Conservation (phyloP, 73 alveolate genomes). For the Tetrahymena elliotti region DNA sequence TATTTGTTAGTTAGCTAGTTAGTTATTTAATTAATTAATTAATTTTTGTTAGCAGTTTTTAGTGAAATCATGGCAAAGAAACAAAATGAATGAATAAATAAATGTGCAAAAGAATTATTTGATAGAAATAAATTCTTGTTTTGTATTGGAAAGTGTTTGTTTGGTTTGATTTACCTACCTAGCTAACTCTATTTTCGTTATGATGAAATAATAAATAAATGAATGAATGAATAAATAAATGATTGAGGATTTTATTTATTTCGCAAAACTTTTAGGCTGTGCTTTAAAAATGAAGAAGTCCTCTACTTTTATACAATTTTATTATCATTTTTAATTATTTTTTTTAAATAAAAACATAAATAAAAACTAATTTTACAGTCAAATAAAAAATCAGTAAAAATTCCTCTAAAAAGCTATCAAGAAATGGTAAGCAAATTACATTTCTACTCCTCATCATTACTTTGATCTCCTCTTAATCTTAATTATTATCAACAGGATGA, state of each 20-base stretch:
- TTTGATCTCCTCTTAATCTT: neutral
- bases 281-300: neutral
- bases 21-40: too few species aligned
- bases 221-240: neutral
- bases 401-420: neutral
- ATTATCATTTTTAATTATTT: neutral
- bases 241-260: neutral
- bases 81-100: neutral
- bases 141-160: too few species aligned
- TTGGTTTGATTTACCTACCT: neutral
- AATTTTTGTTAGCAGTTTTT: neutral
- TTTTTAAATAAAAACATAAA: neutral
- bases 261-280: neutral
- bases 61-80: neutral
- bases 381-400: neutral
- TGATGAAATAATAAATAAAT: neutral
- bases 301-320: neutral
- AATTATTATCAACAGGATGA: neutral
- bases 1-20: too few species aligned
- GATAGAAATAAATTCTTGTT: neutral
- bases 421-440: neutral
- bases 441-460: neutral
- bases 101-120: neutral
- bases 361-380: neutral
- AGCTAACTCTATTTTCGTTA: neutral